phyloP scores from a whole-genome alignment of 2,329 filamentous ascomycete species.

The Dissoconium aciculare region DNA sequence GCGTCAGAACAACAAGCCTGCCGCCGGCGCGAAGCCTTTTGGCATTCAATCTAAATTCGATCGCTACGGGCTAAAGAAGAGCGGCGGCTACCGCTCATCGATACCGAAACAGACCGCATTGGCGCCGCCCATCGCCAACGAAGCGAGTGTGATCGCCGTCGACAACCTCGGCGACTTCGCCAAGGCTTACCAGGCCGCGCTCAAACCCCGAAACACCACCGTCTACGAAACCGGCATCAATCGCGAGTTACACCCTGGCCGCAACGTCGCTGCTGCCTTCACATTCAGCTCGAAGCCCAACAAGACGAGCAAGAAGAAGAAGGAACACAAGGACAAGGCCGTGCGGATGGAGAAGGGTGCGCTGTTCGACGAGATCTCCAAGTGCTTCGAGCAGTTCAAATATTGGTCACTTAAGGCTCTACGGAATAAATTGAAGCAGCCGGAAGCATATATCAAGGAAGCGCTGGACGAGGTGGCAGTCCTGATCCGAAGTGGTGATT shows the following conservation, averaged over 20 bases:
- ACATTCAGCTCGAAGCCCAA: constrained; percentile 22
- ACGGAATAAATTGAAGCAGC: constrained; percentile 63
- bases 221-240: constrained; percentile 30
- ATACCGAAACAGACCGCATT: constrained; percentile 61
- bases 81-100: constrained; percentile 18
- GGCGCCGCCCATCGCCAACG: constrained; percentile 56
- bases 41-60: constrained; percentile 12
- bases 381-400: constrained; percentile 67
- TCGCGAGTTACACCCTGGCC: constrained; percentile 14
- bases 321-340: constrained; percentile 53
- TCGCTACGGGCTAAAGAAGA: constrained; percentile 13
- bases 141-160: constrained; percentile 56
- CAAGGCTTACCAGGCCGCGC: constrained; percentile 13
- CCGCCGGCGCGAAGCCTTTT: constrained; percentile 9
- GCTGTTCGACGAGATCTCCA: constrained; percentile 71
- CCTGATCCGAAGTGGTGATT: constrained; percentile 67
- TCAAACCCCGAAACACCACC: constrained; percentile 35
- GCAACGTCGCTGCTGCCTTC: constrained; percentile 19
- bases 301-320: constrained; percentile 28
- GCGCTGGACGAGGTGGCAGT: constrained; percentile 70
- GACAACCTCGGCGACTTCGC: constrained; percentile 44
- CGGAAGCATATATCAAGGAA: constrained; percentile 82
- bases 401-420: constrained; percentile 93
- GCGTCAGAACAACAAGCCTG: constrained; percentile 9
- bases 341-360: constrained; percentile 81